A percentile compares a stretch with the other conserved stretches of the same genome.
Conservation (phyloP, 495 filamentous ascomycete genomes). For the Clohesyomyces aquaticus region DNA sequence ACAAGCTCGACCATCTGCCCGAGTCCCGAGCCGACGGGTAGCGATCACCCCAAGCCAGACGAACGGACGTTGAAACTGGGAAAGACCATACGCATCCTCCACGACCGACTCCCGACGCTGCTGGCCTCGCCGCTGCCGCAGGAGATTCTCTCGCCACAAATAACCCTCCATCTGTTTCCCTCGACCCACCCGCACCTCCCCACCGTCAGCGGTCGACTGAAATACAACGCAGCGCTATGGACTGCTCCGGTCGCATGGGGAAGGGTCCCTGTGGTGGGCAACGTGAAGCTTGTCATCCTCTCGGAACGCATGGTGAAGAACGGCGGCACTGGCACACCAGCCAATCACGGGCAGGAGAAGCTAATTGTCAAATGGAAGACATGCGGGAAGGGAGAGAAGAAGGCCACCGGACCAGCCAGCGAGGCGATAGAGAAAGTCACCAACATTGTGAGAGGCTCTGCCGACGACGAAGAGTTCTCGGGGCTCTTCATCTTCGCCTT, state of each 20-base stretch:
- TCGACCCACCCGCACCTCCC: constrained; percentile 95
- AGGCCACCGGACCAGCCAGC: constrained; percentile 47
- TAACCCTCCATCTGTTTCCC: constrained; percentile 93
- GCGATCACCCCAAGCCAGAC: constrained; percentile 60
- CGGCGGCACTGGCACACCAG: constrained; percentile 43
- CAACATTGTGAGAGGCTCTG: constrained; percentile 51
- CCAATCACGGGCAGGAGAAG: constrained; percentile 66
- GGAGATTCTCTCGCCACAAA: constrained; percentile 83
- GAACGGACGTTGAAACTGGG: constrained; percentile 87
- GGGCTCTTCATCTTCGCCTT: constrained; percentile 96
- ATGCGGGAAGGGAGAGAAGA: constrained; percentile 51
- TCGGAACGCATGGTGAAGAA: constrained; percentile 82
- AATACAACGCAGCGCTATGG: constrained; percentile 92
- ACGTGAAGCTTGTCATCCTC: constrained; percentile 82
- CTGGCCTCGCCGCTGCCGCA: constrained; percentile 81
- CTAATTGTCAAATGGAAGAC: constrained; percentile 87
- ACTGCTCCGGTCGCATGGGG: constrained; percentile 96
- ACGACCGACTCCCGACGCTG: constrained; percentile 82
- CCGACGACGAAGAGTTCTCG: constrained; percentile 63
- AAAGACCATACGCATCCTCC: constrained; percentile 84
- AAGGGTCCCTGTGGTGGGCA: constrained; percentile 82
- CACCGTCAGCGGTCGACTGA: constrained; percentile 82
- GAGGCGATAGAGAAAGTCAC: constrained; percentile 57
- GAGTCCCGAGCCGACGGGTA: constrained; percentile 30
- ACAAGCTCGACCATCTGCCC: constrained; percentile 36